phyloP scores from a whole-genome alignment of 495 filamentous ascomycete genomes.

The Penicillium robsamsonii region DNA sequence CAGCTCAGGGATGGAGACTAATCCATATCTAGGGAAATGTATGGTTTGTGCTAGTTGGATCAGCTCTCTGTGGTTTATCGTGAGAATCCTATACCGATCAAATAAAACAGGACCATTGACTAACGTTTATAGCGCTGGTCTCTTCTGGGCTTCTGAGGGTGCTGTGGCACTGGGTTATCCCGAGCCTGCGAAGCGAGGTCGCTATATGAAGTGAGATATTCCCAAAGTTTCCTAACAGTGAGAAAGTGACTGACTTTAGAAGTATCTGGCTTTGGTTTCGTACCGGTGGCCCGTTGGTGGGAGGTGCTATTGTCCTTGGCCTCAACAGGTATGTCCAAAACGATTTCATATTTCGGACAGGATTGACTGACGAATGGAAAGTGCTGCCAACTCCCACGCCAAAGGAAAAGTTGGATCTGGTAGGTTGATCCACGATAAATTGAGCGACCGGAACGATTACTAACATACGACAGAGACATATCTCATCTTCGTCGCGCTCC shows the following conservation, averaged over 20 bases:
- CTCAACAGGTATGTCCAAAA: conserved; percentile 46
- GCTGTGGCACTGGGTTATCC: conserved; percentile 64
- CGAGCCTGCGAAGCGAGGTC: conserved; percentile 56
- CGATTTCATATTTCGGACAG: conserved; percentile 2
- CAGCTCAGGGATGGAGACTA: background rate
- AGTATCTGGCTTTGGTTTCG: conserved; percentile 61
- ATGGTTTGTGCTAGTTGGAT: conserved; percentile 64
- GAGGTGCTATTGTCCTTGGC: conserved; percentile 60
- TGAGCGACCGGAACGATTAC: background rate
- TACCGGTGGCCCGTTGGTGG: conserved; percentile 56
- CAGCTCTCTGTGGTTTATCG: conserved; percentile 61
- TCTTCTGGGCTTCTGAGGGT: conserved; percentile 65
- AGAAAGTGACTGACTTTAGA: background rate
- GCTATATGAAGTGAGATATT: conserved; percentile 43
- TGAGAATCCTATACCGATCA: conserved; percentile 16
- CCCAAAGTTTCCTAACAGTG: background rate
- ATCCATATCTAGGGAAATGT: conserved; percentile 43
- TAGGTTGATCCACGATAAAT: conserved; percentile 8
- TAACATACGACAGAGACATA: conserved; percentile 39
- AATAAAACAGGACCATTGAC: background rate
- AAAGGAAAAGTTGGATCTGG: conserved; percentile 32
- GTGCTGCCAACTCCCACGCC: conserved; percentile 17
- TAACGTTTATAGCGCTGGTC: conserved; percentile 41
- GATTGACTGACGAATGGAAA: conserved; percentile 21
- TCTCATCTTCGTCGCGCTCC: conserved; percentile 58